Base-by-base conservation (phyloP, 2,329 filamentous ascomycete species). In the Ambrosiella xylebori region DNA sequence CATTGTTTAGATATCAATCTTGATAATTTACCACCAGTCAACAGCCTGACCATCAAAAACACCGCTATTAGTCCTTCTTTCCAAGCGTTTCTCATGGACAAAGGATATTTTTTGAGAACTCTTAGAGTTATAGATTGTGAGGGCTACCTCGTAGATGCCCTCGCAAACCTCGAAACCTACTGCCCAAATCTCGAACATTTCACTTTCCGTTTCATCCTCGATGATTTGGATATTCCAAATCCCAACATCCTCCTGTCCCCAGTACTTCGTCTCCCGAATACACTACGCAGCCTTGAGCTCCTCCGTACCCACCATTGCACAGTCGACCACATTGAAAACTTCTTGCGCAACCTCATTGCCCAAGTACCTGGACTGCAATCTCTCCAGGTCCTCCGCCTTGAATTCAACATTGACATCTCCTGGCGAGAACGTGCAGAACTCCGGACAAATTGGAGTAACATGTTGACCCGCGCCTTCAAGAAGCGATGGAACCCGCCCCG, bases 351-450 rank as follows among this genome's bases (percentile, higher is more conserved):
- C 13, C 73, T 97, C 1, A 77, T 91, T 19, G 77, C 89, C 59
- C 81, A 79, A 54, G 88, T 89, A 0, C 72, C 76, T 1, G 69
- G 76, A 2, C 68, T 97, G 19, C 79, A 76, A 0, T 72, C 81
- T 59, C 76, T 97, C 27, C 82, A 88, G 7, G 74, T 77, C 49
- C 71, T 96, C 9, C 76, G 79, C 1, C 78, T 96, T 63, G 86
- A 84, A 64, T 83, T 85, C 1, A 91, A 88, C 68, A 74, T 96
- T 53, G 81, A 90, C 65, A 78, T 82, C 51, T 82, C 85, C 9
- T 95, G 89, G 87, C 83, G 88, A 61, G 81, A 88, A 65, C 81
- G 91, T 47, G 86, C 86, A 15, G 77, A 77, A n/a, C 84, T 96
- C 65, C 80, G 90, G 44, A 81, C 85, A 63, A 79, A 80, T 62